Base-by-base conservation (phyloP, 306 rosid species). In the Sophora flavescens region DNA sequence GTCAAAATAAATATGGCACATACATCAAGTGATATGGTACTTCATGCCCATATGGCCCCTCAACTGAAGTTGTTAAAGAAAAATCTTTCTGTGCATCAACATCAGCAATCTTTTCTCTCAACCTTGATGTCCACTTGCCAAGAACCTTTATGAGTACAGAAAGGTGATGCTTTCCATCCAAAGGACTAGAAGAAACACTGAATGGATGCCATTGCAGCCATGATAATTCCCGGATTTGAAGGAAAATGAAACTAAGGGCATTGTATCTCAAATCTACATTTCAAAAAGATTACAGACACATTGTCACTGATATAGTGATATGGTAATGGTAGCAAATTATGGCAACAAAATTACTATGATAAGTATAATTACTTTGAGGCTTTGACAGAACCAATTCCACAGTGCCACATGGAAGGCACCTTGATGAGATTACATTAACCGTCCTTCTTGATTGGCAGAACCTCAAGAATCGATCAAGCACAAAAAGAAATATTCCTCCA, bases 181-280 rank as follows among this genome's bases (percentile, higher is more conserved):
- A 51, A 71, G 98, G 98, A 73, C 97, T 90, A 30, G 98, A 92
- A 38, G 96, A 92, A 71, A 95, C 96, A 63, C 97, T 95, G 86
- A 90, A 95, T 53, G 98, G 97, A 89, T 95, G 98, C 98, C 98
- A 95, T 82, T 92, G 93, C 76, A 95, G 88, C 93, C 88, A 89
- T 8, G 98, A 95, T 30, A 92, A 17, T 78, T 92, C 97, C 63
- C 92, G 90, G 45, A 92, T 76, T 92, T 92, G 97, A 77, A 92
- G 80, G 64, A 95, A 95, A 79, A 95, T 86, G 84, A 95, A 95
- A 84, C 98, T 95, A 47, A 95, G 85, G 8, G 98, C 98, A 79
- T 90, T 95, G 91, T 95, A 95, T 63, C 84, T 85, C 71, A 95
- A 67, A 86, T 73, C 98, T 92, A 63, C 81, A 84, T 38, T 67